A percentile compares a stretch with the other conserved stretches of the same genome.
Evolutionary conservation across 2,329 filamentous ascomycete species (phyloP).

Genomic region (Mariannaea sp.): DNA sequence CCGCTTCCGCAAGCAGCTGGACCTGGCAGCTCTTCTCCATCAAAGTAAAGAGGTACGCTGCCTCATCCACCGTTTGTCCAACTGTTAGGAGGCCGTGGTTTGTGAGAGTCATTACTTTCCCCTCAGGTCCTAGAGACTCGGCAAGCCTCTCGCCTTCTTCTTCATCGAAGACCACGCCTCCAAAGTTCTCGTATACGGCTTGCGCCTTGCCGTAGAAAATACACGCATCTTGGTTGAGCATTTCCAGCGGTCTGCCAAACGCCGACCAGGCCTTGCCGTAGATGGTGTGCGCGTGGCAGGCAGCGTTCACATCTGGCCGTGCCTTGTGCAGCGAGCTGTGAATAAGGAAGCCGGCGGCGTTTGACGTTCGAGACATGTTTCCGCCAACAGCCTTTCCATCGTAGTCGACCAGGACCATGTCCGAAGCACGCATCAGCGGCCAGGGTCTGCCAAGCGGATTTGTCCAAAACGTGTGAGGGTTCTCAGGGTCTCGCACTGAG

Average conservation of each 20-base stretch:
- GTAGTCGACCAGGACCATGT: slow-evolving; percentile 65
- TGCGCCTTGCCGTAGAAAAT: slow-evolving; percentile 63
- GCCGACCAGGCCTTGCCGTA: slow-evolving; percentile 67
- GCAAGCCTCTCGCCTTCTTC: slow-evolving; percentile 66
- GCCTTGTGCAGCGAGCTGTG: slow-evolving; percentile 67
- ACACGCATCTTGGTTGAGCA: slow-evolving; percentile 68
- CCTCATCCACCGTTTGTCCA: slow-evolving; percentile 13
- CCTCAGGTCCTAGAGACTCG: slow-evolving; percentile 57
- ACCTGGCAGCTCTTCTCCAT: slow-evolving; percentile 14
- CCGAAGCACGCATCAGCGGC: slow-evolving; percentile 57
- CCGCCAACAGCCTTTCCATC: slow-evolving; percentile 6
- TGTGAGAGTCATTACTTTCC: slow-evolving; percentile 48
- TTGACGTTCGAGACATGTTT: slow-evolving; percentile 58
- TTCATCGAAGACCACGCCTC: slow-evolving; percentile 56
- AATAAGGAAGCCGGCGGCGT: slow-evolving; percentile 70
- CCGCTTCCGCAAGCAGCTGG: slow-evolving; percentile 16
- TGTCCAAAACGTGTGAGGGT: slow-evolving; percentile 64
- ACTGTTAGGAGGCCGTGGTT: slow-evolving; percentile 20
- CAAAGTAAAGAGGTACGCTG: slow-evolving; percentile 6
- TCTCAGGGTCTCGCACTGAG: slow-evolving; percentile 64
- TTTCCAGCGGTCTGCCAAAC: slow-evolving; percentile 65
- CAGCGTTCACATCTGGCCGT: slow-evolving; percentile 64
- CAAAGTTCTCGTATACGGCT: slow-evolving; percentile 46
- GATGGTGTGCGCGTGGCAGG: slow-evolving; percentile 67
- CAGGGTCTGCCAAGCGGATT: slow-evolving; percentile 2